These are phyloP conservation scores for Corylus avellana DNA, from an alignment of 306 rosid genomes.

Conservation along the genomic window DNA sequence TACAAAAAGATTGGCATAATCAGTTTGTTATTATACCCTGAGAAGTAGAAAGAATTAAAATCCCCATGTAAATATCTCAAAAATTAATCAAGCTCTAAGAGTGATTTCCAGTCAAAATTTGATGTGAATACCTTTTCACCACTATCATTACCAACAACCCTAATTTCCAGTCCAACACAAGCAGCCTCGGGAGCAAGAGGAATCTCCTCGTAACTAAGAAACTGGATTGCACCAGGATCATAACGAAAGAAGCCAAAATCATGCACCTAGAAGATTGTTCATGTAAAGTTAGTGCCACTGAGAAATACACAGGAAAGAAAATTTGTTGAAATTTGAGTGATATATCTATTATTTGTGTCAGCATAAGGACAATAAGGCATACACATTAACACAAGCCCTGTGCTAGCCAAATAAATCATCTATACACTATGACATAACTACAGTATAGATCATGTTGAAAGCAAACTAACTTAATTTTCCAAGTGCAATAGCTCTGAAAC, in stretches of 20 bases:
- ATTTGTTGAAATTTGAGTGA: neutral
- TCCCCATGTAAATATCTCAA: neutral
- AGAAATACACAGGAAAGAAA: neutral
- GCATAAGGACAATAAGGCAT: slow-evolving; percentile 7
- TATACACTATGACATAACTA: slow-evolving; percentile 5
- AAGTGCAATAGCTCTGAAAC: neutral
- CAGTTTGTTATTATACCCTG: too few species aligned
- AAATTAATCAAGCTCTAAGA: neutral
- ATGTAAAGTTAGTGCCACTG: slow-evolving; percentile 21
- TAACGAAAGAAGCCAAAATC: slow-evolving; percentile 97
- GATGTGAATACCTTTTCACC: slow-evolving; percentile 84
- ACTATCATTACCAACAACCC: slow-evolving; percentile 98
- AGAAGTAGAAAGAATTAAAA: too few species aligned
- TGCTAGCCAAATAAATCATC: neutral
- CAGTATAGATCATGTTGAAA: neutral
- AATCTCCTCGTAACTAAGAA: slow-evolving; percentile 81
- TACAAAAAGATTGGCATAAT: too few species aligned
- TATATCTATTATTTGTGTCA: slow-evolving; percentile 1
- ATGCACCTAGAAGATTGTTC: slow-evolving; percentile 65
- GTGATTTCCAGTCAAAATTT: slow-evolving; percentile 4
- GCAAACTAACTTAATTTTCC: neutral
- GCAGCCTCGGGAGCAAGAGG: slow-evolving; percentile 92
- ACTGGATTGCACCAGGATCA: slow-evolving; percentile 79
- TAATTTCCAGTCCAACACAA: slow-evolving; percentile 88
- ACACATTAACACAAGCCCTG: neutral